Evolutionary conservation across 768 basidiomycete genomes (phyloP), one percentile per base, ranked within the genome.

Genomic region (Cystoderma amianthinum): DNA sequence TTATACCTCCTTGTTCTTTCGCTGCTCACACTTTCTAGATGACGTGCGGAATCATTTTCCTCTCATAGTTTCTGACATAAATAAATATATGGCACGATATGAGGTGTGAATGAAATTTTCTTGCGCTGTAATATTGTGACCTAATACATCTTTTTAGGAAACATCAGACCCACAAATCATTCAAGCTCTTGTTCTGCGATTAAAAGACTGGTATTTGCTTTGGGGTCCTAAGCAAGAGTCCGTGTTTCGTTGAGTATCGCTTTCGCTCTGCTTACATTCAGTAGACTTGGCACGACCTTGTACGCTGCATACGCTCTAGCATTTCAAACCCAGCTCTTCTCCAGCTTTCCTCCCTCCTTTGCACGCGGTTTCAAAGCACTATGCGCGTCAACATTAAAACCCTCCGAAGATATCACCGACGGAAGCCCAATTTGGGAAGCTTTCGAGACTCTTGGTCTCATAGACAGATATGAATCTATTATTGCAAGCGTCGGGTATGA

Each of bases 401-500:
- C 57, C 13, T 41, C 59, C 19, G 53, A 55, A 34, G 25, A n/a
- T 6, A 13, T 3, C 42, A 39, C 42, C 13, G 19, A 25, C 24
- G 46, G 19, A 39, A 35, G 12, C 5, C 25, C 41, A n/a, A 40
- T 83, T 23, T 81, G 84, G 81, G 60, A 64, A 15, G 63, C 78
- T 1, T 80, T 88, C 45, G 84, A 84, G 42, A 63, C 64, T 1
- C 73, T 95, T 0, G 87, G 86, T 3, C 65, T 95, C 6, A 68
- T 87, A 19, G 85, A 89, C 46, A 80, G 89, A 20, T 91, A 85
- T 54, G 91, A 94, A 53, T 76, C 79, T 5, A 74, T 92, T 43
- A 78, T 97, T 20, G 80, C 86, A 15, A 80, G 79, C 38, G 83
- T 93, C 3, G 87, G 89, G 20, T 91, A 92, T 48, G 85, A 87